Evolutionary conservation across 495 filamentous ascomycete genomes (phyloP), one percentile per base, ranked within the genome.

Genomic region (Xylaria longipes): DNA sequence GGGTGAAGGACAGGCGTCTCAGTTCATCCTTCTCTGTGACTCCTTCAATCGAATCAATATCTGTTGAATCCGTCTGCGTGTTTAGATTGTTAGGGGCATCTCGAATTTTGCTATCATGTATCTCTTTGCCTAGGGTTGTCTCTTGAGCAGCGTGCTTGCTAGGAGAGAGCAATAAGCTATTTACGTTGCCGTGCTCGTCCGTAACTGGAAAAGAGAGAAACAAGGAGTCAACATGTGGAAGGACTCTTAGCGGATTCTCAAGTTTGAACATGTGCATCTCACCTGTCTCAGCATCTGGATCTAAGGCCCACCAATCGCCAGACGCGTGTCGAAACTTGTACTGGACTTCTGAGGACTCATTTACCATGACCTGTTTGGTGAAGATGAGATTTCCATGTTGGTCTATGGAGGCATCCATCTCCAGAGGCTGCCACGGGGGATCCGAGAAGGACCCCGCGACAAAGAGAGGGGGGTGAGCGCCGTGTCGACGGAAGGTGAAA

Each of bases 311-410:
- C 87, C 87, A 89, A 72, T 92, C 85, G 41, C 87, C 87, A 3
- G 79, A 58, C 6, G 89, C 91, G 63, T 92, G 78, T 29, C 90
- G 85, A 75, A 93, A 92, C 77, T 92, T 92, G 82, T 92, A 93
- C 73, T 91, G 87, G 70, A 90, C 88, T 69, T 87, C 79, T 25
- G 82, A 80, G 27, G 81, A 85, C 61, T 82, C 78, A 33, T 83
- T 75, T 14, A 78, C 84, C 35, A 81, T 75, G 37, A 90, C 75
- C 29, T 86, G 82, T 46, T 87, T 84, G 22, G 72, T 80, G 69
- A 85, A 88, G 22, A 77, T 45, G 70, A 84, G 76, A 45, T 82
- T 82, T 3, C 82, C 82, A 43, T 83, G 75, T 14, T 82, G 81
- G 31, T 86, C 75, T 20, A 77, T 72, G 9, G 79, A 82, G 62